These are phyloP conservation scores for Solanum acaule DNA, from an alignment of 257 asterid genomes.

Conservation along the genomic window DNA sequence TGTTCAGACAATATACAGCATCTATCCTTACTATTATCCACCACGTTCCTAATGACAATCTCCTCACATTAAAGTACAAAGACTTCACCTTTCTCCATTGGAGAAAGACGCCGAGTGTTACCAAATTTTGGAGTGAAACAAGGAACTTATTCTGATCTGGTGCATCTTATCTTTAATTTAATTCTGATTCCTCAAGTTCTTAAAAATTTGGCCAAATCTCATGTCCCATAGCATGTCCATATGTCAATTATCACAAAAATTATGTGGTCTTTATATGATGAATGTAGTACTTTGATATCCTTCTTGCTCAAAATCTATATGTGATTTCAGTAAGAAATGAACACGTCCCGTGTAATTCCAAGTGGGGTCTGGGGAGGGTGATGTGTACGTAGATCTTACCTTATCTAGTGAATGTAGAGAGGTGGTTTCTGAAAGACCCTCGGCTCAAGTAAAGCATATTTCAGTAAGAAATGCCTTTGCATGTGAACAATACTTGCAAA, in stretches of 20 bases:
- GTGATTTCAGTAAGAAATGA: background rate
- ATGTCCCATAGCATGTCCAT: background rate
- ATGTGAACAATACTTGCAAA: background rate
- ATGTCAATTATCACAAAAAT: background rate
- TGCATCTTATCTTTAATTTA: background rate
- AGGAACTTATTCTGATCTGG: background rate
- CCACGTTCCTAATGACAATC: background rate
- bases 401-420: background rate
- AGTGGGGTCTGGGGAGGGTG: background rate
- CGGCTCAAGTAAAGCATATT: background rate
- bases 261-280: background rate
- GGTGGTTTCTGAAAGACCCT: background rate
- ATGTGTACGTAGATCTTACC: background rate
- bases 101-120: background rate
- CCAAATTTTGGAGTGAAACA: background rate
- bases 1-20: slow-evolving; percentile 24
- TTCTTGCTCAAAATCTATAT: background rate
- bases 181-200: background rate
- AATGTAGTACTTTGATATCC: background rate
- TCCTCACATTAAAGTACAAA: background rate
- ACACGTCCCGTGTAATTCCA: background rate
- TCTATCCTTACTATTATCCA: slow-evolving; percentile 17
- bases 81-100: background rate
- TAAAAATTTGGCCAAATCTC: background rate
- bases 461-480: background rate